Evolutionary conservation across 2,329 filamentous ascomycete genomes (phyloP).

Genomic region (Ascochyta rabiei): DNA sequence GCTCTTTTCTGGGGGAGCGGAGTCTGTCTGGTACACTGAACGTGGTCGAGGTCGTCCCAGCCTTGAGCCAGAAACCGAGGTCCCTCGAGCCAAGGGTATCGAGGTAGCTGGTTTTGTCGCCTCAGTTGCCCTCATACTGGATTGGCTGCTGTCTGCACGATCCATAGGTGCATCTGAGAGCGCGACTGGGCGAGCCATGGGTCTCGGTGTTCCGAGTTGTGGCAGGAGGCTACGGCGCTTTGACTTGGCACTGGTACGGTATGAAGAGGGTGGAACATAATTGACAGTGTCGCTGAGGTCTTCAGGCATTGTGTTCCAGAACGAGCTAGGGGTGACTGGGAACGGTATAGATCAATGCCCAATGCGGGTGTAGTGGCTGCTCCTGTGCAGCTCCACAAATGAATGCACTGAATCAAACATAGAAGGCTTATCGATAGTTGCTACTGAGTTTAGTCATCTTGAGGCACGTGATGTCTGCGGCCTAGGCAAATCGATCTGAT

Average conservation of each 20-base stretch:
- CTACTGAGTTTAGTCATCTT: slow-evolving; percentile 3
- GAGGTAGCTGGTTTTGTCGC: slow-evolving; percentile 1
- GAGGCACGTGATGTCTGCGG: not conserved
- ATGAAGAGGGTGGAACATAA: not conserved
- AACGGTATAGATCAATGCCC: not conserved
- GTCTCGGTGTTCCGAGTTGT: slow-evolving; percentile 39
- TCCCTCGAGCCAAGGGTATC: slow-evolving; percentile 10
- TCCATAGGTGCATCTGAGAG: not conserved
- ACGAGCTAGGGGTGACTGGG: not conserved
- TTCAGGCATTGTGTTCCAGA: not conserved
- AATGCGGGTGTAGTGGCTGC: slow-evolving; percentile 1
- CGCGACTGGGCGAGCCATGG: slow-evolving; percentile 6
- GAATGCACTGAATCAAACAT: slow-evolving; percentile 7
- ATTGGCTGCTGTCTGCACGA: not conserved
- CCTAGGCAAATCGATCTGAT: not conserved
- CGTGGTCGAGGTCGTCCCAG: slow-evolving; percentile 34
- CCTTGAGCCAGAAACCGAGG: slow-evolving; percentile 8
- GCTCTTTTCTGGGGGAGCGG: slow-evolving; percentile 13
- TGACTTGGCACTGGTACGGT: not conserved
- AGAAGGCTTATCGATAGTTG: slow-evolving; percentile 5
- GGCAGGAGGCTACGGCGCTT: slow-evolving; percentile 40
- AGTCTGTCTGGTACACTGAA: slow-evolving; percentile 39
- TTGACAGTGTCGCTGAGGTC: not conserved
- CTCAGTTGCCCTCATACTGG: not conserved
- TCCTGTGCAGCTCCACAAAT: not conserved